A percentile compares a stretch with the other conserved stretches of the same genome.
phyloP scores from a whole-genome alignment of 2,329 filamentous ascomycete species.

The Elsinoe arachidis region DNA sequence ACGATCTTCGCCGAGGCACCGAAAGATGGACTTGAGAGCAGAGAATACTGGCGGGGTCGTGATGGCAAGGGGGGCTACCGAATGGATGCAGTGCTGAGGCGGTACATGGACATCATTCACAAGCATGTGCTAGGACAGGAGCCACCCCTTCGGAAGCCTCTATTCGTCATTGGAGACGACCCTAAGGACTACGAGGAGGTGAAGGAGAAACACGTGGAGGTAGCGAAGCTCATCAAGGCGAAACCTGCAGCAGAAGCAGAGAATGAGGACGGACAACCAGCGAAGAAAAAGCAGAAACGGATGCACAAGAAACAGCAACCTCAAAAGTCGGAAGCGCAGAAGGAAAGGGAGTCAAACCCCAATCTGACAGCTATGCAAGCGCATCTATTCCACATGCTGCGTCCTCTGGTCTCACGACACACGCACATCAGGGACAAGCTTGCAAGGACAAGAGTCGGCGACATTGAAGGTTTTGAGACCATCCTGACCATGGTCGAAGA shows the following conservation, averaged over 20 bases:
- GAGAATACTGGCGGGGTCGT: conserved; percentile 78
- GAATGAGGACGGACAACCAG: conserved; percentile 41
- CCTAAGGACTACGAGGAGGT: conserved; percentile 27
- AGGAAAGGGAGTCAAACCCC: conserved; percentile 40
- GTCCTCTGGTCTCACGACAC: conserved; percentile 70
- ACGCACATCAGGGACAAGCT: conserved; percentile 81
- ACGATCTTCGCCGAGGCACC: conserved; percentile 70
- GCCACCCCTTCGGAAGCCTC: conserved; percentile 58
- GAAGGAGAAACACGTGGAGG: conserved; percentile 19
- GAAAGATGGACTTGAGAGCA: conserved; percentile 52
- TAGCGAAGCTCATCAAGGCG: conserved; percentile 9
- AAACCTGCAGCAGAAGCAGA: conserved; percentile 21
- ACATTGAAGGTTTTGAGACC: conserved; percentile 68
- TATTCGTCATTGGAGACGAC: conserved; percentile 59
- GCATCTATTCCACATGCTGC: conserved; percentile 85
- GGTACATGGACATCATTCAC: conserved; percentile 88
- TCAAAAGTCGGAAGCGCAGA: conserved; percentile 37
- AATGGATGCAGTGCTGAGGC: conserved; percentile 75
- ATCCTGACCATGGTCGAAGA: conserved; percentile 67
- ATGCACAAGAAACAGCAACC: conserved; percentile 26
- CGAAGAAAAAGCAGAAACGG: conserved; percentile 36
- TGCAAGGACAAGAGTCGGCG: conserved; percentile 57
- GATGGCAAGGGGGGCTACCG: conserved; percentile 78
- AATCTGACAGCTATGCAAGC: conserved; percentile 73
- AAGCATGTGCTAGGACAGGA: conserved; percentile 59